A percentile compares a stretch with the other conserved stretches of the same genome.
phyloP scores from a whole-genome alignment of 2,329 filamentous ascomycete genomes.

The Venturia nashicola region DNA sequence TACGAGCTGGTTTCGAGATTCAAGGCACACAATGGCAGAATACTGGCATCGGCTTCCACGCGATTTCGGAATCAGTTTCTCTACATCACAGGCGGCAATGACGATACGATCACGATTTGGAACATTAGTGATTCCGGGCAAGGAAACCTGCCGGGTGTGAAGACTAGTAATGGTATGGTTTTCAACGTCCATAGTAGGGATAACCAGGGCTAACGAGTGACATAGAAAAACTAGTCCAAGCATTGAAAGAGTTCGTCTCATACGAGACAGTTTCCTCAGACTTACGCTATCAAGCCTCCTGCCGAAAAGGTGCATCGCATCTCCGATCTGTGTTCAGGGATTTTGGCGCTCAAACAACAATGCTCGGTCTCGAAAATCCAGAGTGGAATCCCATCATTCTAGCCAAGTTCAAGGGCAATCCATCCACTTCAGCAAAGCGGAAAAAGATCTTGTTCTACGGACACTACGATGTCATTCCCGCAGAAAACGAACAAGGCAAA shows the following conservation, averaged over 20 bases:
- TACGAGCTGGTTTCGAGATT: conserved; percentile 70
- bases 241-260: conserved; percentile 72
- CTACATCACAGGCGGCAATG: conserved; percentile 91
- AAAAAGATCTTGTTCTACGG: conserved; percentile 95
- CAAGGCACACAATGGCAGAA: conserved; percentile 75
- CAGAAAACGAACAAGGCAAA: conserved; percentile 67
- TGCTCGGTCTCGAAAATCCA: conserved; percentile 67
- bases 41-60: conserved; percentile 71
- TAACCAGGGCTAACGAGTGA: neutral
- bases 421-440: conserved; percentile 48
- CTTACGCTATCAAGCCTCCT: conserved; percentile 79
- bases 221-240: conserved; percentile 46
- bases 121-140: conserved; percentile 49
- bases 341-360: conserved; percentile 77
- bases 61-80: conserved; percentile 60
- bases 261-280: conserved; percentile 87
- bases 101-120: conserved; percentile 83
- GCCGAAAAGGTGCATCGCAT: conserved; percentile 82
- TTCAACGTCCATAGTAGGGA: neutral
- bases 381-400: conserved; percentile 83
- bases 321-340: conserved; percentile 84
- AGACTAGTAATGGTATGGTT: conserved; percentile 43
- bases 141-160: conserved; percentile 18
- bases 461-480: conserved; percentile 93
- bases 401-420: conserved; percentile 73